Evolutionary conservation across 2,329 filamentous ascomycete species (phyloP), one percentile per base, ranked within the genome.

Genomic region (Pseudogymnoascus verrucosus): DNA sequence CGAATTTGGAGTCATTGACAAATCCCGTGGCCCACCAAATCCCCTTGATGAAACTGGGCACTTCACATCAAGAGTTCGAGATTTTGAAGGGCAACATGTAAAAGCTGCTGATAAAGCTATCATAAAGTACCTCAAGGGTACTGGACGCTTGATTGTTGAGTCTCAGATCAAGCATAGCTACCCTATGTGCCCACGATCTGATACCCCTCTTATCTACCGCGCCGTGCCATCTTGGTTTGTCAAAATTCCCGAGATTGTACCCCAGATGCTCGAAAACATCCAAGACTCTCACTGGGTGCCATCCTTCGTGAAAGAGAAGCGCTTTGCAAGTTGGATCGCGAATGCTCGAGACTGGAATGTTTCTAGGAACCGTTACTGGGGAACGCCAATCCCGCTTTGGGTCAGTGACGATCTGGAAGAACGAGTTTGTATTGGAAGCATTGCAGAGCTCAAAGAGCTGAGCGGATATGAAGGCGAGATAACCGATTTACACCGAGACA

Each of bases 341-440:
- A 93, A 93, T 73, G 93, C 93, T 12, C 88, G 89, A 65, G 93
- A 98, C 76, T 98, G 93, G 93, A 96, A 96, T 73, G 89, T 98
- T 34, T 95, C 91, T 62, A 84, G 93, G 68, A 96, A 96, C 75
- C 85, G 93, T 63, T 98, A 96, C 77, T 97, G 93, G 93, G 93
- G 93, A 61, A 97, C 92, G 0, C 93, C 93, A 1, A 86, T 97
- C 65, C 93, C 93, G 5, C 77, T 97, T 37, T 98, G 93, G 93
- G 89, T 90, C 39, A 96, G 90, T 71, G 91, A 96, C 31, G 93
- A 97, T 73, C 80, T 88, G 71, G 89, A 93, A 72, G 93, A 98
- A 76, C 81, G 90, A 66, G 84, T 98, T 28, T 96, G 92, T 71
- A 78, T 97, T 63, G 91, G 93, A 62, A 96, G 92, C 69, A 83